Evolutionary conservation across 2,329 filamentous ascomycete species (phyloP).

Genomic region (Venturia oleaginea): DNA sequence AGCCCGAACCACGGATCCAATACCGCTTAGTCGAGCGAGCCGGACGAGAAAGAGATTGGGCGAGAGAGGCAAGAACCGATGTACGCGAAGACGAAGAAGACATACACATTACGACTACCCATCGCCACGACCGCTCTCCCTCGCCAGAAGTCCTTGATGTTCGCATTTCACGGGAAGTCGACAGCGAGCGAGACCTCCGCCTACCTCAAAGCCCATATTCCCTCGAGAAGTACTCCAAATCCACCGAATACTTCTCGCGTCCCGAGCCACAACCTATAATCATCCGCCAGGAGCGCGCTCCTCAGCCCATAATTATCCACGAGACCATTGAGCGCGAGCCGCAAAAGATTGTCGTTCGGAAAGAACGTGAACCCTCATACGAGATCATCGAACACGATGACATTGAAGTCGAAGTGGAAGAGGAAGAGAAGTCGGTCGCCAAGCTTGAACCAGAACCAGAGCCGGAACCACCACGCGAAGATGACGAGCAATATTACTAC

Average conservation of each 20-base stretch:
- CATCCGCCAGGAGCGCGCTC: conserved; percentile 39
- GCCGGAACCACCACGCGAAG: conserved; percentile 31
- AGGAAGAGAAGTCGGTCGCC: not conserved
- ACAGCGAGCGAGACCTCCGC: conserved; percentile 19
- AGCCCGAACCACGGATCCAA: conserved; percentile 11
- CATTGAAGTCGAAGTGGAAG: conserved; percentile 20
- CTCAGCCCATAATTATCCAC: conserved; percentile 47
- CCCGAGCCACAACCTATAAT: conserved; percentile 43
- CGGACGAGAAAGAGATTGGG: not conserved
- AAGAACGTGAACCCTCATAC: conserved; percentile 47
- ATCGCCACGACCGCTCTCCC: conserved; percentile 5
- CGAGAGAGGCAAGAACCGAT: not conserved
- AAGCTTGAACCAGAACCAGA: conserved; percentile 20
- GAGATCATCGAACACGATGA: conserved; percentile 52
- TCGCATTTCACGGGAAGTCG: conserved; percentile 7
- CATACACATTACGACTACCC: not conserved
- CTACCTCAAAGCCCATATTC: conserved; percentile 32
- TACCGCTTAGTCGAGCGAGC: conserved; percentile 30
- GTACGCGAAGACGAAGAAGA: conserved; percentile 11
- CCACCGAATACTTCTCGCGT: conserved; percentile 43
- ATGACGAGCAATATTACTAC: conserved; percentile 55
- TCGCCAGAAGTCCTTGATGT: conserved; percentile 1
- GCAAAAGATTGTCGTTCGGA: conserved; percentile 38
- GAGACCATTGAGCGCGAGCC: conserved; percentile 32
- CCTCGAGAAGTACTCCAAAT: conserved; percentile 43